Evolutionary conservation across 2,329 filamentous ascomycete species (phyloP), one percentile per base, ranked within the genome.

Genomic region (Colletotrichum lupini): DNA sequence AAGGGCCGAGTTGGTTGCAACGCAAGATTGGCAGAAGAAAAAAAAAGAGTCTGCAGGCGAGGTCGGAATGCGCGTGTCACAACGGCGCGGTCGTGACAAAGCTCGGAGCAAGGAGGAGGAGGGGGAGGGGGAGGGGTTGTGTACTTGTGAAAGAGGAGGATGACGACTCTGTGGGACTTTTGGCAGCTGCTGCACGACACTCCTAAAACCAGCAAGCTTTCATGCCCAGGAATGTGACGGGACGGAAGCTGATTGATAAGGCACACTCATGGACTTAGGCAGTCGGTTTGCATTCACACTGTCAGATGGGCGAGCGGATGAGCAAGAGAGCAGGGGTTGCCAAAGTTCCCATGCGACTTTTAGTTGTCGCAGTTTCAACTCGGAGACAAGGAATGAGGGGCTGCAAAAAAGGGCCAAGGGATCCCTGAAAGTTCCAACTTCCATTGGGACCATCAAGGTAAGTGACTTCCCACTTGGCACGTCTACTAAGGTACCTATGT

Each of bases 81-180:
- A 30, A 30, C 52, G 35, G 68, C 65, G 58, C 69, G 65, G 68
- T 72, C 69, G 65, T 72, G 69, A 72, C 58, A 68, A 68, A 72
- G 68, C 68, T 71, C 49, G 49, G 61, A 59, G 55, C 22, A n/a
- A 64, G 64, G 64, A 30, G 68, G 57, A 35, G 67, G 35, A 26
- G 19, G n/a, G 52, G 5, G 3, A 26, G 22, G 8, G 30, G 22
- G 14, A n/a, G 8, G 30, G 24, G 32, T 22, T 7, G n/a, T 65
- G 69, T 42, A 53, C 58, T 68, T 46, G 53, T 11, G 26, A 8
- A 14, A 32, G 52, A 35, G 49, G 55, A 55, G 65, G 69, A 73
- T 73, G 70, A 65, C 70, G 70, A 70, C 65, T 73, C 46, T 55
- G 65, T 64, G 66, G 53, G 65, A 59, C 58, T 59, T 30, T 59